Conservation (phyloP, 495 filamentous ascomycete species). For the Talaromyces stipitatus region DNA sequence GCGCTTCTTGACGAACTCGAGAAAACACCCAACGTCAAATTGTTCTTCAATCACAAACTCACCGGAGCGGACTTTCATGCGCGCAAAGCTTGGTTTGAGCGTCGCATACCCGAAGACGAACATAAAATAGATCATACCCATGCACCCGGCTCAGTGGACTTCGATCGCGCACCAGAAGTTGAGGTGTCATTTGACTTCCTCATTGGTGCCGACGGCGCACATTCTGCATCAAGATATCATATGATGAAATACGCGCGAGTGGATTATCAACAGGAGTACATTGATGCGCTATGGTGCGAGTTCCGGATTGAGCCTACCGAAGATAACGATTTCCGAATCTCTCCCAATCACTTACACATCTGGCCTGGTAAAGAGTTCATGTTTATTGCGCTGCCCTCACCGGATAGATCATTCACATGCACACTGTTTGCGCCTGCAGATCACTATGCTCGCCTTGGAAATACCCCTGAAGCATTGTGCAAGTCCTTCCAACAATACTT, state of each 20-base stretch:
- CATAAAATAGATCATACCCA: slow-evolving; percentile 14
- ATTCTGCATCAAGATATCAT: slow-evolving; percentile 81
- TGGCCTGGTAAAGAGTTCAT: slow-evolving; percentile 90
- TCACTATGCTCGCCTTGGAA: slow-evolving; percentile 46
- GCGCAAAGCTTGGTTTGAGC: slow-evolving; percentile 84
- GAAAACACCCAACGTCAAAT: slow-evolving; percentile 71
- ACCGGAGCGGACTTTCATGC: slow-evolving; percentile 74
- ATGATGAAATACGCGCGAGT: slow-evolving; percentile 89
- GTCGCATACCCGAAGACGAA: slow-evolving; percentile 20
- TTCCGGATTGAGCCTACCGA: slow-evolving; percentile 66
- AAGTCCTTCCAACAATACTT: slow-evolving; percentile 73
- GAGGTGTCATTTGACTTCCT: slow-evolving; percentile 82
- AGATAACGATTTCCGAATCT: slow-evolving; percentile 60
- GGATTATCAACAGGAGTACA: slow-evolving; percentile 90
- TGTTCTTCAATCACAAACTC: slow-evolving; percentile 89
- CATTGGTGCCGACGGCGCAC: slow-evolving; percentile 93
- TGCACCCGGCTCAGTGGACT: slow-evolving; percentile 9
- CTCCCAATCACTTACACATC: slow-evolving; percentile 91
- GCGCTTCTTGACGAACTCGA: slow-evolving; percentile 79
- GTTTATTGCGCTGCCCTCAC: slow-evolving; percentile 94
- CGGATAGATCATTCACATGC: slow-evolving; percentile 88
- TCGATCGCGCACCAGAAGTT: slow-evolving; percentile 46
- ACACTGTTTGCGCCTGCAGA: slow-evolving; percentile 76
- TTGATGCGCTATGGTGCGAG: slow-evolving; percentile 96
- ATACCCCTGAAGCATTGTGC: slow-evolving; percentile 46